Percentiles rank a stretch among this genome's conserved stretches.
Evolutionary conservation across 192 early-diverging fungal genomes (phyloP).

Genomic region (Backusella westeae): DNA sequence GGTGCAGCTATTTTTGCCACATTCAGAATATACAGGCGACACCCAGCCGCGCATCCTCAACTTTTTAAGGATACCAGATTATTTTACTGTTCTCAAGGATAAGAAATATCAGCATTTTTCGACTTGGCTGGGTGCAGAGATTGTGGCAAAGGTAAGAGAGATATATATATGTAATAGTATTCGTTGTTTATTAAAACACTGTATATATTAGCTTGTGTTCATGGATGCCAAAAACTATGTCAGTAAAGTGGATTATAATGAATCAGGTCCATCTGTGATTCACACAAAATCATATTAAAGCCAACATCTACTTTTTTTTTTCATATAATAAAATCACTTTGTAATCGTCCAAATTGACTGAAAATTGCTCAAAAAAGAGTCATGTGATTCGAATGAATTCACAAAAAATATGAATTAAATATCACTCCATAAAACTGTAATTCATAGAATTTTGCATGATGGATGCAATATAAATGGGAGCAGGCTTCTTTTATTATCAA

Average conservation of each 20-base stretch:
- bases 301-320: too few species aligned
- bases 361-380: too few species aligned
- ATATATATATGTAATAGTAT: background rate
- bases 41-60: conserved; percentile 81
- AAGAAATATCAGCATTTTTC: conserved; percentile 57
- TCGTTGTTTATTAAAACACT: background rate
- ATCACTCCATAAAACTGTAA: background rate
- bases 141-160: conserved; percentile 78
- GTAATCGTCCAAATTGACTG: too few species aligned
- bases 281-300: conserved; percentile 65
- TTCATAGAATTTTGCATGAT: too few species aligned
- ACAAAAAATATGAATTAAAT: background rate
- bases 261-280: conserved; percentile 76
- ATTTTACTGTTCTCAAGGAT: conserved; percentile 78
- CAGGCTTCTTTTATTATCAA: background rate
- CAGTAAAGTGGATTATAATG: conserved; percentile 89
- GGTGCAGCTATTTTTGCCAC: conserved; percentile 56
- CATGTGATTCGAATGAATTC: too few species aligned
- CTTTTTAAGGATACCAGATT: conserved; percentile 83
- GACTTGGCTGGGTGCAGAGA: conserved; percentile 79
- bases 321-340: too few species aligned
- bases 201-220: conserved; percentile 50
- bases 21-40: conserved; percentile 84
- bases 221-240: conserved; percentile 67
- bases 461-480: too few species aligned